Conservation (phyloP, 176 grass and related monocot genomes). For the Avena sativa region DNA sequence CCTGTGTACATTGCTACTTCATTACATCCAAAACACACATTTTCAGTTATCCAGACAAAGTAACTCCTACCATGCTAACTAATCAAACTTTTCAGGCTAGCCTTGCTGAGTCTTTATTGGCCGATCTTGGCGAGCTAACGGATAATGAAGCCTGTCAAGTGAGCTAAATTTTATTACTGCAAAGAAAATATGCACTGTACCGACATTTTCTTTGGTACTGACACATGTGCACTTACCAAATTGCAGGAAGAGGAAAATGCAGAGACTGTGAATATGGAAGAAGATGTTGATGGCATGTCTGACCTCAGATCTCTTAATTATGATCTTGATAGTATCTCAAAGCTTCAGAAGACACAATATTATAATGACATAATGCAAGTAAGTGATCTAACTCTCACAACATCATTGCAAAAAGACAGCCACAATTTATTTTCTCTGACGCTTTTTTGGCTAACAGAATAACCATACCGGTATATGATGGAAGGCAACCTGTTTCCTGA, state of each 20-base stretch:
- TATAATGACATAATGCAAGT: slow-evolving; percentile 84
- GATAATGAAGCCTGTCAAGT: slow-evolving; percentile 82
- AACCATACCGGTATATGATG: neutral
- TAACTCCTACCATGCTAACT: slow-evolving; percentile 29
- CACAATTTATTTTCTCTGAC: neutral
- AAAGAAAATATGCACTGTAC: neutral
- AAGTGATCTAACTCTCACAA: slow-evolving; percentile 28
- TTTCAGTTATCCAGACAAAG: neutral
- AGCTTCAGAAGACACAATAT: slow-evolving; percentile 75
- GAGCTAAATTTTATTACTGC: slow-evolving; percentile 55
- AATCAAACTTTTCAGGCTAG: slow-evolving; percentile 57
- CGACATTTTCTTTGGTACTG: neutral
- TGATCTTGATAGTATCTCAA: slow-evolving; percentile 87
- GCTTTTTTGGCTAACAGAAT: slow-evolving; percentile 22
- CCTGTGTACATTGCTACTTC: slow-evolving; percentile 11
- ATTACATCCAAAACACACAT: neutral
- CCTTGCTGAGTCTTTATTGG: slow-evolving; percentile 95
- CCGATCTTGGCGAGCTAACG: slow-evolving; percentile 88
- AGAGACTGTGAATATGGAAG: slow-evolving; percentile 55
- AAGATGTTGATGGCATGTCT: slow-evolving; percentile 72
- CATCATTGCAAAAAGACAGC: neutral
- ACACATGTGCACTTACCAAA: neutral
- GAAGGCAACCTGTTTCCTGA: neutral
- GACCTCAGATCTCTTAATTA: slow-evolving; percentile 84
- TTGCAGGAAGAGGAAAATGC: slow-evolving; percentile 73